Conservation (phyloP, 805 yeast genomes). For the Nakazawaea populi region DNA sequence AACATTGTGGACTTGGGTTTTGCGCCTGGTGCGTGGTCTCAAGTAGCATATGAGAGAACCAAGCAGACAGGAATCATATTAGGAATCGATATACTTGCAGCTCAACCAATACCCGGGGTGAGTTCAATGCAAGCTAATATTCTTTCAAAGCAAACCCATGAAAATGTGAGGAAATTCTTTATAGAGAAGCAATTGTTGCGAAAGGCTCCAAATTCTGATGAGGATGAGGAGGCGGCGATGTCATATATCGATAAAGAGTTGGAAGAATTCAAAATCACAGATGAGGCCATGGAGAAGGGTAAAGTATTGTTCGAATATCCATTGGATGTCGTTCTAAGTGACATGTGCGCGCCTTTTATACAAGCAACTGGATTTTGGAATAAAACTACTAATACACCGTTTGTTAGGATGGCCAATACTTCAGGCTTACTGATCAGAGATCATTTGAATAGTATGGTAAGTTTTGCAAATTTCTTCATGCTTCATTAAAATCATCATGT, state of each 20-base stretch:
- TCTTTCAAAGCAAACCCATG: constrained; percentile 60
- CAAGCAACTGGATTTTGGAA: constrained; percentile 46
- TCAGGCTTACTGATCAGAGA: constrained; percentile 78
- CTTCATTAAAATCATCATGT: background rate
- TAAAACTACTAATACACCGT: constrained; percentile 71
- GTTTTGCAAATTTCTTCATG: constrained; percentile 13
- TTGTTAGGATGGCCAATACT: constrained; percentile 90
- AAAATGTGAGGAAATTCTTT: constrained; percentile 46
- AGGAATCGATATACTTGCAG: constrained; percentile 80
- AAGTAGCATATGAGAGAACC: constrained; percentile 60
- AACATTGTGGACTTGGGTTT: constrained; percentile 83
- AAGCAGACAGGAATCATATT: constrained; percentile 49
- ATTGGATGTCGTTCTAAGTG: constrained; percentile 68
- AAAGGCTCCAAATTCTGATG: background rate
- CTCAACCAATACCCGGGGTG: constrained; percentile 76
- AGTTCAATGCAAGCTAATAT: constrained; percentile 84
- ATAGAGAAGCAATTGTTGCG: constrained; percentile 16
- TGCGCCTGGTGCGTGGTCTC: constrained; percentile 96
- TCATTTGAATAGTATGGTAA: constrained; percentile 72
- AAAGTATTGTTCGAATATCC: constrained; percentile 23
- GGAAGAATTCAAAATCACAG: constrained; percentile 12
- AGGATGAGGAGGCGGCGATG: constrained; percentile 2
- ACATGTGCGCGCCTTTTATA: constrained; percentile 71
- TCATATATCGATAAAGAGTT: constrained; percentile 25
- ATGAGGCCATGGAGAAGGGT: constrained; percentile 9